A percentile compares a stretch with the other conserved stretches of the same genome.
Evolutionary conservation across 1,284 basidiomycete genomes (phyloP).

Genomic region (Agaricales sp.): DNA sequence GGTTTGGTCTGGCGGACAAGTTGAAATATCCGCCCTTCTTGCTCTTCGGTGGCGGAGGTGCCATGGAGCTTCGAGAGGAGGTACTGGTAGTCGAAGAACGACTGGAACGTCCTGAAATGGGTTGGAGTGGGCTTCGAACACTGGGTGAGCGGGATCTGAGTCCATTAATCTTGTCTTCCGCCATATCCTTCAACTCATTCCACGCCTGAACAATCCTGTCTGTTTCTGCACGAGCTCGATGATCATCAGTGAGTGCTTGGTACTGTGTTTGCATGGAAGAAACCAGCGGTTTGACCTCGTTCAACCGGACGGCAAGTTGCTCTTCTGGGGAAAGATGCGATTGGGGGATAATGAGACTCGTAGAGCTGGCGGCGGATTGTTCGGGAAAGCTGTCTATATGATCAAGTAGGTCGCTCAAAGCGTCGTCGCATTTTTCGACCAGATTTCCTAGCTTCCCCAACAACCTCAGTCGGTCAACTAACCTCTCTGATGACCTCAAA

Average conservation of each 20-base stretch:
- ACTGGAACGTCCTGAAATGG: constrained; percentile 12
- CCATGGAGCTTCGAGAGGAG: constrained; percentile 15
- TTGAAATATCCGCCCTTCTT: constrained; percentile 40
- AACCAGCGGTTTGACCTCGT: constrained; percentile 46
- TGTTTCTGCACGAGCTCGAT: constrained; percentile 46
- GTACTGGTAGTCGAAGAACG: constrained; percentile 11
- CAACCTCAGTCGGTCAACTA: constrained; percentile 39
- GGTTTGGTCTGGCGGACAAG: constrained; percentile 35
- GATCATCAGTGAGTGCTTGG: constrained; percentile 37
- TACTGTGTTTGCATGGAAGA: constrained; percentile 33
- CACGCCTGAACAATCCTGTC: constrained; percentile 65
- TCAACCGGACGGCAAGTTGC: constrained; percentile 49
- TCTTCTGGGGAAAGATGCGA: constrained; percentile 41
- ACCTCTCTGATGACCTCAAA: constrained; percentile 34
- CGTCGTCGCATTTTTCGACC: constrained; percentile 52
- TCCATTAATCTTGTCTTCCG: constrained; percentile 48
- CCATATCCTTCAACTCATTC: constrained; percentile 73
- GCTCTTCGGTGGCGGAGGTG: constrained; percentile 12
- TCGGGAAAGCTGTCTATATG: constrained; percentile 71
- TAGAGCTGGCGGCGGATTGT: constrained; percentile 38
- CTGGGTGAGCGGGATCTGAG: constrained; percentile 57
- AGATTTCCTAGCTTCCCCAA: constrained; percentile 41
- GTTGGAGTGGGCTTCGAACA: constrained; percentile 40
- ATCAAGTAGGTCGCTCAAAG: constrained; percentile 71
- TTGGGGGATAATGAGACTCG: constrained; percentile 34